Conservation (phyloP, 1,284 basidiomycete genomes). For the Ceratobasidium sp. region DNA sequence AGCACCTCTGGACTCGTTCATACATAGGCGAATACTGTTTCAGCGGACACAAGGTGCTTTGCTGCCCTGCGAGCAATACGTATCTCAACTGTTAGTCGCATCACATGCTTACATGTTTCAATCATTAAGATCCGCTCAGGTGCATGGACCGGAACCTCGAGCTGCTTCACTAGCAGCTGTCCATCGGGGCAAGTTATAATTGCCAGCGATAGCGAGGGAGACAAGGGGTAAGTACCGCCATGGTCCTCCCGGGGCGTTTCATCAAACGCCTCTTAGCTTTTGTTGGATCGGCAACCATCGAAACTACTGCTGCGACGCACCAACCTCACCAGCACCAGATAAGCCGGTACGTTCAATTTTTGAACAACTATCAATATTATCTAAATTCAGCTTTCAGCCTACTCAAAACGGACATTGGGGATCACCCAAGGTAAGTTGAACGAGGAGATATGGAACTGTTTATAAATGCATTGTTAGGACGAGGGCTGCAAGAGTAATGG, state of each 20-base stretch:
- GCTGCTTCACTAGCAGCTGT: background rate
- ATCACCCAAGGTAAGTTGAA: conserved; percentile 2
- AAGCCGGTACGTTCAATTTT: background rate
- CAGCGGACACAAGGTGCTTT: conserved; percentile 21
- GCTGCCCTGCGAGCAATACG: background rate
- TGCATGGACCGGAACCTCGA: background rate
- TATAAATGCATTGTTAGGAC: background rate
- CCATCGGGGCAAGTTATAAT: background rate
- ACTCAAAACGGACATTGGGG: conserved; percentile 27
- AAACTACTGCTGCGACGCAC: conserved; percentile 19
- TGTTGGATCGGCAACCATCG: conserved; percentile 13
- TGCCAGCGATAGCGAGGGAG: conserved; percentile 1
- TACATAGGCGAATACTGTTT: background rate
- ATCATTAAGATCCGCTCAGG: background rate
- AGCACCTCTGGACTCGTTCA: background rate
- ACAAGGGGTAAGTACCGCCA: background rate
- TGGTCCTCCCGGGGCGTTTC: background rate
- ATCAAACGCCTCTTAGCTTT: background rate
- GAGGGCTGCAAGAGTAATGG: conserved; percentile 19
- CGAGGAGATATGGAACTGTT: background rate
- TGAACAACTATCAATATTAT: background rate
- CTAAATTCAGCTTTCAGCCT: background rate
- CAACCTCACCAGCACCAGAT: background rate
- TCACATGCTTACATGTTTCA: background rate
- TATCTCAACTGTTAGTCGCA: background rate